A percentile compares a stretch with the other conserved stretches of the same genome.
phyloP scores from a whole-genome alignment of 495 filamentous ascomycete species.

The Hypomontagnella submonticulosa region DNA sequence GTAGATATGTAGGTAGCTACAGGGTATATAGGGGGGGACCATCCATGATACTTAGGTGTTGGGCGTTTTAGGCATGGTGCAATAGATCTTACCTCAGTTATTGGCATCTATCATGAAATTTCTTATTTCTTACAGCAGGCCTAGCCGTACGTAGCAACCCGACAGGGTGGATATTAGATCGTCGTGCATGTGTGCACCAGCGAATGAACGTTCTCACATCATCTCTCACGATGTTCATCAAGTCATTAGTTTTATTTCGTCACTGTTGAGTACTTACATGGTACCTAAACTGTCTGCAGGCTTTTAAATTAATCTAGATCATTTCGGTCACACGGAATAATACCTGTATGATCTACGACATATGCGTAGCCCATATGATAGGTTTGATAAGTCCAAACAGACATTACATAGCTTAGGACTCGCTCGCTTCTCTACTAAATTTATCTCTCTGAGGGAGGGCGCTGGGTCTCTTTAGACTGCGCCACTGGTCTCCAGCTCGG shows the following conservation, averaged over 20 bases:
- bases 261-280: neutral
- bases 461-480: slow-evolving; percentile 23
- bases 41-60: too few relatives aligned
- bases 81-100: slow-evolving; percentile 38
- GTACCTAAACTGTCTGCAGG: slow-evolving; percentile 17
- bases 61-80: slow-evolving; percentile 31
- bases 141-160: slow-evolving; percentile 27
- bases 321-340: slow-evolving; percentile 32
- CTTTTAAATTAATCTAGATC: slow-evolving; percentile 35
- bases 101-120: slow-evolving; percentile 13
- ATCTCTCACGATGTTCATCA: slow-evolving; percentile 31
- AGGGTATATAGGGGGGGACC: slow-evolving; percentile 10
- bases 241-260: slow-evolving; percentile 1
- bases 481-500: slow-evolving; percentile 28
- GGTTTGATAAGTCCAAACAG: neutral
- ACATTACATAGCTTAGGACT: neutral
- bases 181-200: slow-evolving; percentile 30
- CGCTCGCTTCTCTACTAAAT: slow-evolving; percentile 28
- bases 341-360: neutral
- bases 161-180: slow-evolving; percentile 43
- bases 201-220: slow-evolving; percentile 35
- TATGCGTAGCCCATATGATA: neutral
- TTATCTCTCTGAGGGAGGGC: slow-evolving; percentile 29
- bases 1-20: neutral
- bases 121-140: slow-evolving; percentile 4